Evolutionary conservation across 352 stramenopile genomes (phyloP).

Genomic region (Phytophthora chlamydospora): DNA sequence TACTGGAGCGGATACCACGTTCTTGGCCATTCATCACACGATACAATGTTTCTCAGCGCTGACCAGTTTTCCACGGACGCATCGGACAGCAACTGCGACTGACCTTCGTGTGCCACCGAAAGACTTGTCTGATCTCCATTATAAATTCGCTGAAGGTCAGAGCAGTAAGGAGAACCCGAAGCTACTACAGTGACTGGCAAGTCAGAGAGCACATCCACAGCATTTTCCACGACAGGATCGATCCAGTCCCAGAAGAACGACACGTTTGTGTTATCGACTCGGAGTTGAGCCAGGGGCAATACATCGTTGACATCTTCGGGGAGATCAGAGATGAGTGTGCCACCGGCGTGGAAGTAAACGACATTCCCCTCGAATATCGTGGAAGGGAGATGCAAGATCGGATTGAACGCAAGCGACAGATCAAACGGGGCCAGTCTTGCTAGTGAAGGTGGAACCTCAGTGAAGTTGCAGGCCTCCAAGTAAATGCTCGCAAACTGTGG

Average conservation of each 20-base stretch:
- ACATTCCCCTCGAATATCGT: neutral
- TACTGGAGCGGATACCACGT: slow-evolving; percentile 5
- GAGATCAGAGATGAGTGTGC: neutral
- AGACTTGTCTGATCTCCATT: neutral
- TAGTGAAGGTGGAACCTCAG: neutral
- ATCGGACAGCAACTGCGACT: neutral
- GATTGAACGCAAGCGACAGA: neutral
- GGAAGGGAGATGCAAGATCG: neutral
- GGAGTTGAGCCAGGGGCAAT: neutral
- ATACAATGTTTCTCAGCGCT: neutral
- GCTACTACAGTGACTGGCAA: neutral
- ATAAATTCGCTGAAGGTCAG: slow-evolving; percentile 1
- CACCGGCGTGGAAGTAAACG: neutral
- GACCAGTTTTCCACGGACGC: neutral
- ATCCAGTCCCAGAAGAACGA: slow-evolving; percentile 4
- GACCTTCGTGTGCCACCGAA: neutral
- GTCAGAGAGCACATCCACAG: neutral
- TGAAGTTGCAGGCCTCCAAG: slow-evolving; percentile 4
- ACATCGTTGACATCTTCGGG: neutral
- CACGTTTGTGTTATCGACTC: slow-evolving; percentile 2
- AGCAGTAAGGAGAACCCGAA: neutral
- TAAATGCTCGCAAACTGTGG: slow-evolving; percentile 2
- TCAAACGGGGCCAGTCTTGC: neutral
- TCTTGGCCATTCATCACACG: neutral
- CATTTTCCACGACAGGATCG: neutral